phyloP scores from a whole-genome alignment of 2,329 filamentous ascomycete genomes.

The Aureobasidium sp. region DNA sequence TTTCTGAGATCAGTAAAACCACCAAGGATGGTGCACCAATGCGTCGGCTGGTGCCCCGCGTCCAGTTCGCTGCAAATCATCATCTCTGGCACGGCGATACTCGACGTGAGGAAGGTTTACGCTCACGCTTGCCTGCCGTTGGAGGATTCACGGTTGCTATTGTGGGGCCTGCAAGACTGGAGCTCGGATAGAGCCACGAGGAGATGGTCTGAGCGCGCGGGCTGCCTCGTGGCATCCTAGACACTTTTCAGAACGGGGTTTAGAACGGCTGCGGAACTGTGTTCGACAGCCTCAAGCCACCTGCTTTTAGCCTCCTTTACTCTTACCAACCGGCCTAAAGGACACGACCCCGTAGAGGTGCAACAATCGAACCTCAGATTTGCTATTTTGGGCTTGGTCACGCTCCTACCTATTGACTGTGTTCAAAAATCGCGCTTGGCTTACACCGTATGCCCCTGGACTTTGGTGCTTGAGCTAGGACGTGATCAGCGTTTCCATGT shows the following conservation, averaged over 20 bases:
- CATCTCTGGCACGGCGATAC: conserved; percentile 1
- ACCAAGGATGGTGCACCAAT: conserved; percentile 7
- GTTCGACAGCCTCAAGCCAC: not conserved
- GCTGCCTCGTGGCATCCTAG: conserved; percentile 12
- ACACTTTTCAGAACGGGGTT: conserved; percentile 1
- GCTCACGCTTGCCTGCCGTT: not conserved
- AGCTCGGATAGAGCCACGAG: conserved; percentile 13
- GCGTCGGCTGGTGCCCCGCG: conserved; percentile 7
- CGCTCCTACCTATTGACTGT: not conserved
- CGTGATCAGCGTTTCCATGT: not conserved
- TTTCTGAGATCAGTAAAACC: not conserved
- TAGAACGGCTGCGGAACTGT: conserved; percentile 3
- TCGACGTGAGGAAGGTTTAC: not conserved
- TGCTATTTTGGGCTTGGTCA: not conserved
- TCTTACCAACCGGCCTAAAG: not conserved
- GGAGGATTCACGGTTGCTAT: not conserved
- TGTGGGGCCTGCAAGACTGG: conserved; percentile 5
- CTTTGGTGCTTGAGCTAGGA: not conserved
- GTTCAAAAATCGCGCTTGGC: not conserved
- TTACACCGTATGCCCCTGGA: not conserved
- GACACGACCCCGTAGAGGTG: not conserved
- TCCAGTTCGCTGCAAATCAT: conserved; percentile 12
- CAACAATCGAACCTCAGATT: not conserved
- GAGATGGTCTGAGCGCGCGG: not conserved
- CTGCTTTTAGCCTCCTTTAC: not conserved